phyloP scores from a whole-genome alignment of 148 eudicot species.

The Salicornia ramosissima region DNA sequence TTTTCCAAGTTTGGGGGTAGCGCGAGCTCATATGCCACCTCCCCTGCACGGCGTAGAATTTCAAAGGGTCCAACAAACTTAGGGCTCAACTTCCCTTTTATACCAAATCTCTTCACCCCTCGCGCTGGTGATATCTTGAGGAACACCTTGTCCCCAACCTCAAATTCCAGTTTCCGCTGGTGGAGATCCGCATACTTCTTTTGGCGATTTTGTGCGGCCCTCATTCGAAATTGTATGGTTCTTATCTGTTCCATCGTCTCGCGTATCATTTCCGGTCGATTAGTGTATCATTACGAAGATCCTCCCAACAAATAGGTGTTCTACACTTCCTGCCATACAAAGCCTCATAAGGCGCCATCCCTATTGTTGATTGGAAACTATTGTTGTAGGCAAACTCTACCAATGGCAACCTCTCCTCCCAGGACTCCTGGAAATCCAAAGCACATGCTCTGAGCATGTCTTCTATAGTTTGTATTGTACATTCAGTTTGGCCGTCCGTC shows the following conservation, averaged over 20 bases:
- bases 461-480: no score
- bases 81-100: neutral
- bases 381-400: no score
- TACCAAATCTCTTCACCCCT: neutral
- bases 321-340: no score
- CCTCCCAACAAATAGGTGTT: neutral
- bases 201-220: no score
- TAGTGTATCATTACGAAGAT: neutral
- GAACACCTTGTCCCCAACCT: neutral
- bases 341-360: no score
- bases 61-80: neutral
- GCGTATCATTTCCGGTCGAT: neutral
- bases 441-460: no score
- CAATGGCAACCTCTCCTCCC: no score
- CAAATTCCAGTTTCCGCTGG: neutral
- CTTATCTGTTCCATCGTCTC: no score
- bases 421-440: no score
- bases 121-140: neutral
- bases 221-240: no score
- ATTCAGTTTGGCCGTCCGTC: no score
- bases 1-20: neutral
- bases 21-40: neutral
- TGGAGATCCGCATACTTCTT: neutral
- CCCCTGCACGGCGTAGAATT: neutral
- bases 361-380: no score